A percentile compares a stretch with the other conserved stretches of the same genome.
phyloP scores from a whole-genome alignment of 1,284 basidiomycete genomes.

The Rhodotorula sp. region DNA sequence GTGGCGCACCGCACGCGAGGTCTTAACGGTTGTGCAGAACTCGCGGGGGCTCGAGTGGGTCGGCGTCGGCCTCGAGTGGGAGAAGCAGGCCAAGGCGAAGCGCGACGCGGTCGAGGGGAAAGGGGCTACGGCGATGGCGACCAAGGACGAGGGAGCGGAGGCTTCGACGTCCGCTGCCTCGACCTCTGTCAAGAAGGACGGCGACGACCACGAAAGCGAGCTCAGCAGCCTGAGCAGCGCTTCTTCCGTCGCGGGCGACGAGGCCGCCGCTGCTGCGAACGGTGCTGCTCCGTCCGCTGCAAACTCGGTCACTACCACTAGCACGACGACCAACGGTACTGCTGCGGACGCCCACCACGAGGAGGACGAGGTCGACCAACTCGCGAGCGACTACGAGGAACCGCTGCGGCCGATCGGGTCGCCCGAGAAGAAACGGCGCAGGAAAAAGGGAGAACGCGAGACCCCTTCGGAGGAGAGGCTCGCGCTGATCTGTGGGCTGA shows the following conservation, averaged over 20 bases:
- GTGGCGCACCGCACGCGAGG: slow-evolving; percentile 7
- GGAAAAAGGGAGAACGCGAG: slow-evolving; percentile 17
- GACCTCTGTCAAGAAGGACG: not conserved
- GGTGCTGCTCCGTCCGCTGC: not conserved
- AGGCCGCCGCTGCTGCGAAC: not conserved
- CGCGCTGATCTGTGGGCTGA: slow-evolving; percentile 10
- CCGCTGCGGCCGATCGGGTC: not conserved
- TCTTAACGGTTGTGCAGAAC: not conserved
- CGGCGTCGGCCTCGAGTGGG: not conserved
- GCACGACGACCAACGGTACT: not conserved
- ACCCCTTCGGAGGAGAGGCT: slow-evolving; percentile 20
- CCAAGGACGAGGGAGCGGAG: not conserved
- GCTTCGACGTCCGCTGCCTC: too few species aligned
- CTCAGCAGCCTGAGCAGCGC: slow-evolving; percentile 7
- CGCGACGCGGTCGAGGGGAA: not conserved
- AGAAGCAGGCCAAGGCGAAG: slow-evolving; percentile 4
- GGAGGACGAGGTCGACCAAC: slow-evolving; percentile 12
- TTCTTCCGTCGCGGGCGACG: not conserved
- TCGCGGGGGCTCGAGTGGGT: not conserved
- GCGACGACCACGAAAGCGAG: slow-evolving; percentile 2
- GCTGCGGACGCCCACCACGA: not conserved
- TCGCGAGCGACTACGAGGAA: slow-evolving; percentile 14
- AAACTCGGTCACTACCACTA: not conserved
- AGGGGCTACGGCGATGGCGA: not conserved
- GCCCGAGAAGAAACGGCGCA: slow-evolving; percentile 1